phyloP scores from a whole-genome alignment of 805 yeast genomes.

The Teunomyces cretensis region DNA sequence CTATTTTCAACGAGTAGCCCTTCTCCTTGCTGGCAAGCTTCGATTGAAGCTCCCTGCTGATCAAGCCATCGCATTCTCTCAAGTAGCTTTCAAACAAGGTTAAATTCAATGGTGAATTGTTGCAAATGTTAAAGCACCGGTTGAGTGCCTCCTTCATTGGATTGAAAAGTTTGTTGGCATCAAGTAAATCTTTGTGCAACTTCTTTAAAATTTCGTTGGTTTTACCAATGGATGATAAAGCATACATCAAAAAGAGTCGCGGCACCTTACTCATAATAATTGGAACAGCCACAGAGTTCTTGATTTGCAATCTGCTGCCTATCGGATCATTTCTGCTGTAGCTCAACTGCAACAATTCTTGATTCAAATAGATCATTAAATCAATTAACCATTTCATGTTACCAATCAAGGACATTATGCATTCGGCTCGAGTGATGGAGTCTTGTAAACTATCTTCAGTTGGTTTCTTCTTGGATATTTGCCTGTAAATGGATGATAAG shows the following conservation, averaged over 20 bases:
- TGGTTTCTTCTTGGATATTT: conserved; percentile 60
- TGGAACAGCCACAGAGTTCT: conserved; percentile 52
- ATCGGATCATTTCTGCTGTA: conserved; percentile 19
- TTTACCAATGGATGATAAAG: conserved; percentile 64
- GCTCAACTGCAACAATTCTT: conserved; percentile 60
- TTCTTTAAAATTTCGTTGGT: conserved; percentile 57
- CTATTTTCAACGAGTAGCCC: conserved; percentile 46
- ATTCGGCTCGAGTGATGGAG: conserved; percentile 59
- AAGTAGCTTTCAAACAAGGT: conserved; percentile 59
- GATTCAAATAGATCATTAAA: conserved; percentile 66
- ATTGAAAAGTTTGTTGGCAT: conserved; percentile 38
- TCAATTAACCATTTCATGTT: conserved; percentile 85
- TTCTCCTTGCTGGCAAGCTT: conserved; percentile 21
- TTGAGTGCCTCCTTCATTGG: conserved; percentile 56
- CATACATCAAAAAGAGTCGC: conserved; percentile 62
- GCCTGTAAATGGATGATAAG: conserved; percentile 60
- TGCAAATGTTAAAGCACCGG: conserved; percentile 47
- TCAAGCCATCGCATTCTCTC: conserved; percentile 50
- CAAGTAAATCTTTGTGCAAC: conserved; percentile 50
- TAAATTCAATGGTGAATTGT: conserved; percentile 54
- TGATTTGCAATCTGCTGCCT: conserved; percentile 19
- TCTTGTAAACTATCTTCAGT: conserved; percentile 53
- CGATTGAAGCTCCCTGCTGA: conserved; percentile 28
- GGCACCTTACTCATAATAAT: conserved; percentile 69
- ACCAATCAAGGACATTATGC: conserved; percentile 65